Base-by-base conservation (phyloP, 495 filamentous ascomycete species). In the Tricharina praecox region DNA sequence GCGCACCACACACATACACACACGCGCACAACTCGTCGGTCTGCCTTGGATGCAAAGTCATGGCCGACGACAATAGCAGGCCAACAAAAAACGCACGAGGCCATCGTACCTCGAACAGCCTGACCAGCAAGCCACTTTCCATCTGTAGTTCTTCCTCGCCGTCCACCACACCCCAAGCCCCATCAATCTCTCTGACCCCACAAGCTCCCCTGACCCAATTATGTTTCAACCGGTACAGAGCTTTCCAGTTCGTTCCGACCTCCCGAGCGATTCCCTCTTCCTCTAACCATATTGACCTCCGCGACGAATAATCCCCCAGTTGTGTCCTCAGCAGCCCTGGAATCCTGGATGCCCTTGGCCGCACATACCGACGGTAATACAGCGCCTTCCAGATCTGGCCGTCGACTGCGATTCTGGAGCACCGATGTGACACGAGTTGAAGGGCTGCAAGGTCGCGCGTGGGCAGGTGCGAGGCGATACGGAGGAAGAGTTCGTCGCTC, bases 121-220 rank as follows among this genome's bases (percentile, higher is more conserved):
- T 57, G n/a, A 59, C 50, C 23, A 60, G 30, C 33, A 59, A 35
- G n/a, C 35, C 43, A 13, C 23, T 46, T 28, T 33, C 20, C 41
- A 25, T 10, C 37, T 16, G n/a, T n/a, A n/a, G n/a, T n/a, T 11
- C 2, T 15, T 47, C 44, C 4, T 19, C 25, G 16, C 13, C 25
- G 13, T 32, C 38, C 21, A 16, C 24, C 8, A 23, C 38, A 36
- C 62, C 63, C 10, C 51, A 50, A 2, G 63, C 69, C 24, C 94
- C 71, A 49, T 72, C 67, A 19, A 93, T 71, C 62, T 93, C 81
- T 23, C 77, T 79, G 2, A 93, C 73, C 36, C 73, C 76, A 50
- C 87, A 94, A 51, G 74, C 77, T 20, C 90, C 90, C 51, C 72
- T 76, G 15, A 78, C 74, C 90, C 90, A 97, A 62, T 96, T 96